A percentile compares a stretch with the other conserved stretches of the same genome.
Conservation (phyloP, 164 flowering plant genomes). For the Nelumbo lutea region DNA sequence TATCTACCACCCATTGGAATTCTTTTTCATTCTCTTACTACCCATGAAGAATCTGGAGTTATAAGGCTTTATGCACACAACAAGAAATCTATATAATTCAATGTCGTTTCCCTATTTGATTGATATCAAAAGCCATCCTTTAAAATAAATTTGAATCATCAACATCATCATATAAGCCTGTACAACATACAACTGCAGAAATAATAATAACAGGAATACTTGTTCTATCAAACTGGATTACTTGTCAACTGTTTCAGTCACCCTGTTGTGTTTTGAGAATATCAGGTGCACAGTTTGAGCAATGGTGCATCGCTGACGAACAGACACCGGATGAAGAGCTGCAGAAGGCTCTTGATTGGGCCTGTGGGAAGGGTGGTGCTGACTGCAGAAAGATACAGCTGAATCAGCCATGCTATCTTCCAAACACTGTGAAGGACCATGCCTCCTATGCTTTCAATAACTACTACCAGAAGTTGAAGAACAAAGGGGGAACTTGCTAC, state of each 20-base stretch:
- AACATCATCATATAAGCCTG: too few species aligned
- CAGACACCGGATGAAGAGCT: slow-evolving; percentile 58
- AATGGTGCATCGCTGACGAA: slow-evolving; percentile 52
- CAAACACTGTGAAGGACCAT: slow-evolving; percentile 54
- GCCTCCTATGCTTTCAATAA: slow-evolving; percentile 72
- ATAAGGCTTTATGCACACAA: too few species aligned
- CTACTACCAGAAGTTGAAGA: slow-evolving; percentile 51
- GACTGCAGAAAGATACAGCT: slow-evolving; percentile 50
- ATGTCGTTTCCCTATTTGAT: too few species aligned
- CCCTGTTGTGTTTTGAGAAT: background rate
- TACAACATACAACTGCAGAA: too few species aligned
- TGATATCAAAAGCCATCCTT: too few species aligned
- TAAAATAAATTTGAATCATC: too few species aligned
- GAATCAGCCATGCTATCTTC: slow-evolving; percentile 54
- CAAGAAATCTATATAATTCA: too few species aligned
- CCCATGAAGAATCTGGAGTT: background rate
- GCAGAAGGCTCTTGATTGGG: slow-evolving; percentile 63
- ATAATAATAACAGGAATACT: too few species aligned
- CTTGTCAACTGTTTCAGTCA: slow-evolving; percentile 1
- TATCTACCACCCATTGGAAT: background rate
- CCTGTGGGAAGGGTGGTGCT: slow-evolving; percentile 68
- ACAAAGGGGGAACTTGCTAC: slow-evolving; percentile 66
- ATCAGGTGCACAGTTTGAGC: slow-evolving; percentile 19
- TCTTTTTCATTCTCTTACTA: background rate
- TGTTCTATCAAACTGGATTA: too few species aligned